phyloP scores from a whole-genome alignment of 768 basidiomycete species.

The Amyloporia xantha region DNA sequence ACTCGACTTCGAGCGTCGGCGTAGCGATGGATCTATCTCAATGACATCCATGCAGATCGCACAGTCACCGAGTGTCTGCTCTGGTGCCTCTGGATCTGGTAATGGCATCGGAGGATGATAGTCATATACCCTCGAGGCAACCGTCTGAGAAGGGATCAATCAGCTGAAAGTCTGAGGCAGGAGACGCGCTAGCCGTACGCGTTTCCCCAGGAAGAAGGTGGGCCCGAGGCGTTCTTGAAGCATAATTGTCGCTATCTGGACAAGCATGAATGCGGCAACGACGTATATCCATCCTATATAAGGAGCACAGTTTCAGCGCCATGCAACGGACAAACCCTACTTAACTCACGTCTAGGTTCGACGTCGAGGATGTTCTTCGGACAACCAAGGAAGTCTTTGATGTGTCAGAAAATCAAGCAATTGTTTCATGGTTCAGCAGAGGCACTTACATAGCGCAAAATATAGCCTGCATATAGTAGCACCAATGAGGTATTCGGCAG shows the following conservation, averaged over 20 bases:
- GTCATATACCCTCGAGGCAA: conserved; percentile 58
- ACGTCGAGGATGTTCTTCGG: conserved; percentile 84
- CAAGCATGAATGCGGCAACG: conserved; percentile 50
- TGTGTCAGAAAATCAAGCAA: neutral
- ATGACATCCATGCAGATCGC: conserved; percentile 93
- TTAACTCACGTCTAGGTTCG: conserved; percentile 56
- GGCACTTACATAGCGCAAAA: conserved; percentile 66
- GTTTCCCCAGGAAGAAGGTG: conserved; percentile 73
- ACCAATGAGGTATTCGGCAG: conserved; percentile 67
- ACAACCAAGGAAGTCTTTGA: conserved; percentile 71
- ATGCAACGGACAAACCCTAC: neutral
- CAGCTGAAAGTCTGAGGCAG: neutral
- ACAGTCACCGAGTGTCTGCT: conserved; percentile 77
- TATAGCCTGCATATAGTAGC: conserved; percentile 67
- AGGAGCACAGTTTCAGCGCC: neutral
- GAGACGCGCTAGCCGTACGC: conserved; percentile 36
- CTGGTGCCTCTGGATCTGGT: conserved; percentile 68
- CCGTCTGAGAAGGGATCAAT: conserved; percentile 40
- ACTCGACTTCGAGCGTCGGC: conserved; percentile 25
- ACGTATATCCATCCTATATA: conserved; percentile 56
- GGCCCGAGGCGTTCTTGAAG: conserved; percentile 77
- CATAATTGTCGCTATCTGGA: conserved; percentile 56
- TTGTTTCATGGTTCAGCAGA: too few species aligned
- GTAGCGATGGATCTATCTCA: conserved; percentile 13
- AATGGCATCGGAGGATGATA: conserved; percentile 78